These are phyloP conservation scores for Solanum okadae DNA, from an alignment of 257 asterid species.

Conservation along the genomic window DNA sequence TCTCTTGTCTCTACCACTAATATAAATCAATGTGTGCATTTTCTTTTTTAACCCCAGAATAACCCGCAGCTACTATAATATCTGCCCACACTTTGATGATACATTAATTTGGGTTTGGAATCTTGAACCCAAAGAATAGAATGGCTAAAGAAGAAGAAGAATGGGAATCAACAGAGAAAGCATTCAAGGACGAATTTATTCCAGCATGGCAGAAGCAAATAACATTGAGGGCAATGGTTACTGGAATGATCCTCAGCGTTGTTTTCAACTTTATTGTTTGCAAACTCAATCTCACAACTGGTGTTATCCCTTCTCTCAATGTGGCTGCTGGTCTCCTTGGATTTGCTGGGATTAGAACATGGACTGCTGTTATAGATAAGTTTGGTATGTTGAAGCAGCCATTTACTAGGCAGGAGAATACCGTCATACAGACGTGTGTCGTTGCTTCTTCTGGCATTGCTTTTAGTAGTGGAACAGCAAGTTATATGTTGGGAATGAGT, in stretches of 20 bases:
- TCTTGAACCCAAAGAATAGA: too few species aligned
- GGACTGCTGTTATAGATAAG: neutral
- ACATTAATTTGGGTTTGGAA: neutral
- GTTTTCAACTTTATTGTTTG: neutral
- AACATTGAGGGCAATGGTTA: neutral
- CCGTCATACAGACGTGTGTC: neutral
- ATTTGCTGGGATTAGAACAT: neutral
- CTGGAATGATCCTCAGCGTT: neutral
- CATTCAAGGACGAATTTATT: neutral
- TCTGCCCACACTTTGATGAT: neutral
- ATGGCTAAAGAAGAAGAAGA: neutral
- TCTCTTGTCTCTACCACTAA: neutral
- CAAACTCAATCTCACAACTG: neutral
- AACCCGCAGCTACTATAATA: too few species aligned
- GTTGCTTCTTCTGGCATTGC: neutral
- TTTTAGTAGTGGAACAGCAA: neutral
- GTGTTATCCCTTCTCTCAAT: neutral
- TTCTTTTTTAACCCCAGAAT: too few species aligned
- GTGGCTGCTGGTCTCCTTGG: neutral
- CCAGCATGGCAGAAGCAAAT: neutral
- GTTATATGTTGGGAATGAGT: neutral
- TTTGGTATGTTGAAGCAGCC: neutral
- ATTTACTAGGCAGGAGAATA: neutral
- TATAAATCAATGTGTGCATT: neutral
- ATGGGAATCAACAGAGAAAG: neutral